These are phyloP conservation scores for Pisolithus tinctorius DNA, from an alignment of 768 basidiomycete species.

Conservation along the genomic window DNA sequence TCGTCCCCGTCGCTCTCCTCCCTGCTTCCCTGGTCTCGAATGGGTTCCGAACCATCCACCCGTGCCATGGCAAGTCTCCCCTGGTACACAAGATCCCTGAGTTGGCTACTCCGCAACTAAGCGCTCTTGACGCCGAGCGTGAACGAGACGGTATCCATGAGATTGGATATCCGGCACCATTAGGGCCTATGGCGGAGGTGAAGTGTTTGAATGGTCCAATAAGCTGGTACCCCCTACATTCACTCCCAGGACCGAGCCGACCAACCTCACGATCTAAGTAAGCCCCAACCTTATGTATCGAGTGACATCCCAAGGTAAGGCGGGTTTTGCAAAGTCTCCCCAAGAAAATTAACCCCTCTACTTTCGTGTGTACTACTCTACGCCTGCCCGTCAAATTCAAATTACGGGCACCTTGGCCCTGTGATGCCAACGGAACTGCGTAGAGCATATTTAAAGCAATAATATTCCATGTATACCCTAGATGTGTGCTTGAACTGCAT, in stretches of 20 bases:
- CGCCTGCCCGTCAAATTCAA: too few species aligned
- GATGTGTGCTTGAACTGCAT: too few species aligned
- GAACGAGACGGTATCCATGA: slow-evolving; percentile 99
- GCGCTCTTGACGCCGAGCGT: slow-evolving; percentile 95
- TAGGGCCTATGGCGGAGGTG: slow-evolving; percentile 95
- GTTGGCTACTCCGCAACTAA: slow-evolving; percentile 85
- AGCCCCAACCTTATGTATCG: too few species aligned
- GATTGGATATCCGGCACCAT: slow-evolving; percentile 99
- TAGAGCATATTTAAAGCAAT: too few species aligned
- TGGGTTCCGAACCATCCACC: slow-evolving; percentile 37
- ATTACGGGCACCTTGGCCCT: too few species aligned
- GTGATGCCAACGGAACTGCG: too few species aligned
- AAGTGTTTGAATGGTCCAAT: slow-evolving; percentile 92
- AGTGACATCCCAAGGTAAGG: too few species aligned
- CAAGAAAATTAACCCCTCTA: not conserved
- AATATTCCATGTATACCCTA: too few species aligned
- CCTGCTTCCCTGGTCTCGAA: slow-evolving; percentile 38
- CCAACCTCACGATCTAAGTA: too few species aligned
- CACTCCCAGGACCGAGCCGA: not conserved
- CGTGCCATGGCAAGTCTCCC: slow-evolving; percentile 61
- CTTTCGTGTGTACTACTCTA: too few species aligned
- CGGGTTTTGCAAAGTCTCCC: too few species aligned
- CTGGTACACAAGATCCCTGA: slow-evolving; percentile 94
- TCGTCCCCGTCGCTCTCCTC: slow-evolving; percentile 46
- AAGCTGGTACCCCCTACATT: slow-evolving; percentile 62